Evolutionary conservation across 345 rosid species (phyloP).

Genomic region (Eucalyptus decipiens): DNA sequence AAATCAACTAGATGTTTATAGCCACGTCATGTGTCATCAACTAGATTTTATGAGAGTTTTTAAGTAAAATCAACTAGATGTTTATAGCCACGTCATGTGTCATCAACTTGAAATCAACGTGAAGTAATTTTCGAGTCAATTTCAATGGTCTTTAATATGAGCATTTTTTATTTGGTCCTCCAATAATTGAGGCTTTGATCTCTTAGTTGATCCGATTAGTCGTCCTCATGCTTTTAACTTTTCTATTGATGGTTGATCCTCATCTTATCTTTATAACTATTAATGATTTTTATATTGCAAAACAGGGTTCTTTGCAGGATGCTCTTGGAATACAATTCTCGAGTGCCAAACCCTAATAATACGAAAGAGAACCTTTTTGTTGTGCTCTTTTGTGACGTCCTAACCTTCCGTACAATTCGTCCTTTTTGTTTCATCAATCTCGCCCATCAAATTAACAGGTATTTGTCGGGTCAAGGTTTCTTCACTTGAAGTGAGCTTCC

Average conservation of each 20-base stretch:
- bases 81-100: not conserved
- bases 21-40: not conserved
- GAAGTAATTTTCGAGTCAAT: not conserved
- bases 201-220: not conserved
- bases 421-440: not conserved
- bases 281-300: not conserved
- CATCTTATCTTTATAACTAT: not conserved
- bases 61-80: not conserved
- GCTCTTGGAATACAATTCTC: not conserved
- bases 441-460: not conserved
- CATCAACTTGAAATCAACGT: not conserved
- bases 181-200: too few species aligned
- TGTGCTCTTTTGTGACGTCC: not conserved
- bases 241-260: not conserved
- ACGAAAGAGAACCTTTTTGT: not conserved
- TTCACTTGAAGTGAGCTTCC: not conserved
- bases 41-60: not conserved
- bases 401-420: too few species aligned
- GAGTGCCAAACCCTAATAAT: not conserved
- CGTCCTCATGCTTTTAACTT: not conserved
- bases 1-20: not conserved
- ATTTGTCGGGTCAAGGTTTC: not conserved
- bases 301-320: not conserved
- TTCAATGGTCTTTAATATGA: too few species aligned
- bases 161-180: too few species aligned